Conservation (phyloP, 1,139 yeast species). For the Kodamaea arcana region DNA sequence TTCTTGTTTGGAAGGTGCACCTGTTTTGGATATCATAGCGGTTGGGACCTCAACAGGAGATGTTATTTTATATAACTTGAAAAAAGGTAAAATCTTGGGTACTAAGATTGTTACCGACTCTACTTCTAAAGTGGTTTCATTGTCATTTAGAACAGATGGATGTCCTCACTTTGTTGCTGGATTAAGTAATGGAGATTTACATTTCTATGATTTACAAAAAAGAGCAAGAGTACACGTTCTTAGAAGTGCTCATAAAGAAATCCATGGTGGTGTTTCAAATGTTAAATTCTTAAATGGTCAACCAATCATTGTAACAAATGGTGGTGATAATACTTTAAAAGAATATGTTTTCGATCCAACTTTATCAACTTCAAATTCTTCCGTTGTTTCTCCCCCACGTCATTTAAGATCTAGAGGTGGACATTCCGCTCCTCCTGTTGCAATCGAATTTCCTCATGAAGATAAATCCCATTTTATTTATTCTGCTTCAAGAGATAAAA, state of each 20-base stretch:
- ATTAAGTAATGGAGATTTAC: conserved; percentile 73
- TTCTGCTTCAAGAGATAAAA: conserved; percentile 82
- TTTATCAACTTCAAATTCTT: conserved; percentile 58
- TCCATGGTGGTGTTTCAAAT: conserved; percentile 76
- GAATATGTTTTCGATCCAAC: conserved; percentile 95
- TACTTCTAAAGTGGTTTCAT: conserved; percentile 52
- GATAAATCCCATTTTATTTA: conserved; percentile 77
- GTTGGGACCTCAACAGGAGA: conserved; percentile 72
- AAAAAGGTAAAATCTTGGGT: conserved; percentile 55
- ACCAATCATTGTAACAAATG: conserved; percentile 85
- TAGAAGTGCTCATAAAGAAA: conserved; percentile 67
- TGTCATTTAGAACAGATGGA: conserved; percentile 93
- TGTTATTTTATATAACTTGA: conserved; percentile 62
- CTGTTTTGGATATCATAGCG: conserved; percentile 81
- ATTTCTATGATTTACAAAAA: conserved; percentile 77
- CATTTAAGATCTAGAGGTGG: conserved; percentile 93
- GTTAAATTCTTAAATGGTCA: conserved; percentile 85
- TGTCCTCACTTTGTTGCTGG: conserved; percentile 80
- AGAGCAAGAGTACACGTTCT: conserved; percentile 71
- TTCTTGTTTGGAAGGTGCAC: conserved; percentile 73
- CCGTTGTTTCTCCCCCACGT: conserved; percentile 85
- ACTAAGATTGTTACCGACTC: conserved; percentile 48
- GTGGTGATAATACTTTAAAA: conserved; percentile 86
- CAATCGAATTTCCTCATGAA: conserved; percentile 73
- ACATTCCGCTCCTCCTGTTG: conserved; percentile 85